Conservation (phyloP, 305 asterid species). For the Lippia alba region DNA sequence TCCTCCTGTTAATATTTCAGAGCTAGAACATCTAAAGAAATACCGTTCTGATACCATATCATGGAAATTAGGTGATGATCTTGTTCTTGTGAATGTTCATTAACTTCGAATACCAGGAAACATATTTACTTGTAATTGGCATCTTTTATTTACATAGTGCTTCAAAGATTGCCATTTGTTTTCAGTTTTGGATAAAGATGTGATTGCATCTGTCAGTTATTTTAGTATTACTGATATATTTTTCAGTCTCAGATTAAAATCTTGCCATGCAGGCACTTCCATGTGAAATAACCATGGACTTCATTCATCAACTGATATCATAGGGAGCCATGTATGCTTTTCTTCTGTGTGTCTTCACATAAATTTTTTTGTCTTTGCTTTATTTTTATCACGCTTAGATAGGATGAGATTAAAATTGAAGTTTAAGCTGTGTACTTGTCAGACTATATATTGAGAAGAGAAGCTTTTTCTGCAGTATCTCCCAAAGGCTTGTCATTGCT, state of each 20-base stretch:
- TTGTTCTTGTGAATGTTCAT: slow-evolving; percentile 54
- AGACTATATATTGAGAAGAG: slow-evolving; percentile 89
- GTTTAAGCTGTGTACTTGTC: slow-evolving; percentile 48
- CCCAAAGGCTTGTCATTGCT: slow-evolving; percentile 54
- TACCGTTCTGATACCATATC: slow-evolving; percentile 68
- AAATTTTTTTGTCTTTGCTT: slow-evolving; percentile 20
- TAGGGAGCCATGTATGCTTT: slow-evolving; percentile 74
- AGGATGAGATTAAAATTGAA: slow-evolving; percentile 31
- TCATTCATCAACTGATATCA: slow-evolving; percentile 57
- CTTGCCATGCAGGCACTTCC: slow-evolving; percentile 60
- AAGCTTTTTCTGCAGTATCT: slow-evolving; percentile 66
- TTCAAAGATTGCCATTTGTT: slow-evolving; percentile 8
- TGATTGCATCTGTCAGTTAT: slow-evolving; percentile 18
- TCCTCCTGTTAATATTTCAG: slow-evolving; percentile 72
- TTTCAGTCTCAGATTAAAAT: slow-evolving; percentile 18
- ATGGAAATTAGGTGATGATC: slow-evolving; percentile 75
- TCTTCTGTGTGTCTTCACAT: slow-evolving; percentile 36
- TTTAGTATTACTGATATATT: slow-evolving; percentile 1
- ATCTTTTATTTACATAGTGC: slow-evolving; percentile 6
- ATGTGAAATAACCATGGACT: slow-evolving; percentile 67
- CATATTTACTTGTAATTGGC: slow-evolving; percentile 15
- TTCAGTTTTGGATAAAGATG: slow-evolving; percentile 22
- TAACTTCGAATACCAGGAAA: slow-evolving; percentile 20
- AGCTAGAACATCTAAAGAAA: slow-evolving; percentile 73
- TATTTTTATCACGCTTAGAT: slow-evolving; percentile 23